phyloP scores from a whole-genome alignment of 2,329 filamentous ascomycete species.

The Colletotrichum viniferum region DNA sequence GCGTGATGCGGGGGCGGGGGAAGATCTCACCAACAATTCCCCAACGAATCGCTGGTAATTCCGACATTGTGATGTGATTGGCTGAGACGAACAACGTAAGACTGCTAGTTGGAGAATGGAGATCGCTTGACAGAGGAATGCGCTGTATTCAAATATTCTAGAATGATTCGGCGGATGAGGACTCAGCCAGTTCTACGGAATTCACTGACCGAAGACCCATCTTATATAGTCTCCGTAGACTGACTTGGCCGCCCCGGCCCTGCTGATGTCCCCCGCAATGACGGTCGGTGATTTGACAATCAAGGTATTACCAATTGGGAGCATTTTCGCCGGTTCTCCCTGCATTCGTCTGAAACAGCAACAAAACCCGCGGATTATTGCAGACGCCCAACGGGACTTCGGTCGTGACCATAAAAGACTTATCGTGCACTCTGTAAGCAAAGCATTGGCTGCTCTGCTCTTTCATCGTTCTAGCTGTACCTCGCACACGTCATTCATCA shows the following conservation, averaged over 20 bases:
- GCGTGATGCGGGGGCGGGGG: not conserved
- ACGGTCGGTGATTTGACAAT: not conserved
- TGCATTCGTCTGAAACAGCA: not conserved
- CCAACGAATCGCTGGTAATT: slow-evolving; percentile 32
- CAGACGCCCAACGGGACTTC: not conserved
- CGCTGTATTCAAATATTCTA: not conserved
- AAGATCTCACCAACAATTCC: slow-evolving; percentile 30
- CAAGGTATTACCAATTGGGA: not conserved
- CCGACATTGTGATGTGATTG: not conserved
- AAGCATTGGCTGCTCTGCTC: not conserved
- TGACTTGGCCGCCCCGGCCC: not conserved
- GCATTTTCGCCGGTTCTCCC: not conserved
- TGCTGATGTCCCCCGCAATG: not conserved
- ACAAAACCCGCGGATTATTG: not conserved
- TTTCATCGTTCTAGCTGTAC: not conserved
- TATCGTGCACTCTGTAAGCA: not conserved
- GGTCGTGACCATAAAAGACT: not conserved
- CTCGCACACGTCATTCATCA: not conserved
- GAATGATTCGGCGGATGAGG: not conserved
- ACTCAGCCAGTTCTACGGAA: not conserved
- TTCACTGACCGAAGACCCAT: not conserved
- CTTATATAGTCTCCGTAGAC: not conserved
- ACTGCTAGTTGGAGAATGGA: fast-evolving
- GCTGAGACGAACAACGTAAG: not conserved
- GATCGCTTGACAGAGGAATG: not conserved